Percentiles rank a stretch among this genome's conserved stretches.
phyloP scores from a whole-genome alignment of 2,329 filamentous ascomycete genomes.

The Geoglossum cookeanum region DNA sequence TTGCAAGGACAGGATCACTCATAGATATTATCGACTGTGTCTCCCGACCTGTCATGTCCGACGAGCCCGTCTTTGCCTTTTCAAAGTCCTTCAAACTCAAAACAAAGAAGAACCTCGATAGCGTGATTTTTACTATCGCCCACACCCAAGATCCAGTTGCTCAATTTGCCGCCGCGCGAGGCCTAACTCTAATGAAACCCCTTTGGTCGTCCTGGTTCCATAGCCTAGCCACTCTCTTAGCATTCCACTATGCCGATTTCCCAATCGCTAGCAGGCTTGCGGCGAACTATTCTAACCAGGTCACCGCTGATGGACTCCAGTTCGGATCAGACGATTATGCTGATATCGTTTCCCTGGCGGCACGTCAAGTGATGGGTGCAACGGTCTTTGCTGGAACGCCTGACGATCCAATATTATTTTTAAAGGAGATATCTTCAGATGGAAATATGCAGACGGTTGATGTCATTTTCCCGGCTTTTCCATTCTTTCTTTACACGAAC shows the following conservation, averaged over 20 bases:
- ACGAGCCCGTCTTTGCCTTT: conserved; percentile 70
- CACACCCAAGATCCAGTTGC: conserved; percentile 62
- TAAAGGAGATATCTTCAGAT: conserved; percentile 74
- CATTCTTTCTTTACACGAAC: conserved; percentile 74
- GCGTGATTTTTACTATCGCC: conserved; percentile 54
- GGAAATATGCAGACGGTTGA: conserved; percentile 75
- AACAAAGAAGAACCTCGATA: conserved; percentile 27
- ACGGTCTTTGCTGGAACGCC: conserved; percentile 55
- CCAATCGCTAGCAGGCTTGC: conserved; percentile 42
- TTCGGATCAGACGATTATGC: conserved; percentile 59
- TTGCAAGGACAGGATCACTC: conserved; percentile 47
- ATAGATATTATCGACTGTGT: conserved; percentile 45
- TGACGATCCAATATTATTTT: conserved; percentile 52
- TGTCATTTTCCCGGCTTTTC: conserved; percentile 72
- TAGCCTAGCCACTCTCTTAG: conserved; percentile 41
- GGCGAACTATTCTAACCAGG: conserved; percentile 51
- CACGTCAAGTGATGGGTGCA: conserved; percentile 62
- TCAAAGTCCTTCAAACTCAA: conserved; percentile 39
- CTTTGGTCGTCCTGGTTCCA: conserved; percentile 62
- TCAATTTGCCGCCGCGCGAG: conserved; percentile 58
- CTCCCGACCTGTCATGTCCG: conserved; percentile 53
- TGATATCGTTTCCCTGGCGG: conserved; percentile 58
- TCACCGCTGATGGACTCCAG: conserved; percentile 50
- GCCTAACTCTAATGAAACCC: conserved; percentile 58
- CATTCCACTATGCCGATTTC: conserved; percentile 62